phyloP scores from a whole-genome alignment of 2,329 filamentous ascomycete species.

The Herpotrichia juniperi region DNA sequence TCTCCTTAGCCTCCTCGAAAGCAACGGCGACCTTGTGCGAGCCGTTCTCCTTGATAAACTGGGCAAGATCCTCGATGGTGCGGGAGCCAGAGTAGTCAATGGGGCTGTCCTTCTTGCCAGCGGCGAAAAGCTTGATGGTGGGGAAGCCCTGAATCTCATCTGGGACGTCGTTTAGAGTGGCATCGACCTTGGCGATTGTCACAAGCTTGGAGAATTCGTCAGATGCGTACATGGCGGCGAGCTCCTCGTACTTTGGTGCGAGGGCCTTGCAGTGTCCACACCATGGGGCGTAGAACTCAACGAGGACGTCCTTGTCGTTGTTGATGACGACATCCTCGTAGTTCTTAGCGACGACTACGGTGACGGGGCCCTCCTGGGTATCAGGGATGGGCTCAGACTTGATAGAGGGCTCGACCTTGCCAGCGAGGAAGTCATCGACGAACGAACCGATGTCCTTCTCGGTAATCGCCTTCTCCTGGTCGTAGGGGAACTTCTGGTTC shows the following conservation, averaged over 20 bases:
- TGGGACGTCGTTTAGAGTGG: slow-evolving; percentile 93
- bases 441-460: slow-evolving; percentile 77
- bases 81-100: slow-evolving; percentile 87
- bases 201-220: slow-evolving; percentile 63
- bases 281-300: slow-evolving; percentile 97
- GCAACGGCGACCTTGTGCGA: slow-evolving; percentile 79
- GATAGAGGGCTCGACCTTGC: slow-evolving; percentile 93
- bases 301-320: slow-evolving; percentile 92
- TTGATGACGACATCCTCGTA: slow-evolving; percentile 92
- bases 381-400: slow-evolving; percentile 98
- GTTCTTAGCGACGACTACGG: slow-evolving; percentile 88
- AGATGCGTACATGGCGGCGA: slow-evolving; percentile 62
- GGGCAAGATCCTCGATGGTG: slow-evolving; percentile 87
- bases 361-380: slow-evolving; percentile 87
- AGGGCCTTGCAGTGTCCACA: slow-evolving; percentile 74
- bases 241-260: slow-evolving; percentile 71
- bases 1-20: slow-evolving; percentile 62
- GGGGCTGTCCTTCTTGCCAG: slow-evolving; percentile 83
- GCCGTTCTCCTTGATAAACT: slow-evolving; percentile 94
- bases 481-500: slow-evolving; percentile 97
- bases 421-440: slow-evolving; percentile 81
- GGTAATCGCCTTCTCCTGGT: slow-evolving; percentile 80
- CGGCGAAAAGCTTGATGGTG: slow-evolving; percentile 97
- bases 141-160: slow-evolving; percentile 98
- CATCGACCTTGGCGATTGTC: slow-evolving; percentile 88